Evolutionary conservation across 306 rosid genomes (phyloP).

Genomic region (Vigna unguiculata): DNA sequence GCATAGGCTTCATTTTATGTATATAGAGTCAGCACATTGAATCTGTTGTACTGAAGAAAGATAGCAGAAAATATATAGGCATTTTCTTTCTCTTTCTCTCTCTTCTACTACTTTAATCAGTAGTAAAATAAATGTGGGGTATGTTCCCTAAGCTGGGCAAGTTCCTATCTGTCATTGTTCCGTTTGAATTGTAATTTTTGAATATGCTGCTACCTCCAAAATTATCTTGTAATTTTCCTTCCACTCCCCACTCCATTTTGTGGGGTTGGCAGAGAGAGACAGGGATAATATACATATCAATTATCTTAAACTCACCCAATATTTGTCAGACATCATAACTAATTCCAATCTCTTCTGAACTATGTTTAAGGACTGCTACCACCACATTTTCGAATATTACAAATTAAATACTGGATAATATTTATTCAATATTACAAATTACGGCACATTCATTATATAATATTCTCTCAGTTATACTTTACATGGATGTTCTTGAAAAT

Average conservation of each 20-base stretch:
- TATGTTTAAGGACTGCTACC: background rate
- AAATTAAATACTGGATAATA: no score
- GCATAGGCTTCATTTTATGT: slow-evolving; percentile 57
- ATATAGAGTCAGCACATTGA: slow-evolving; percentile 62
- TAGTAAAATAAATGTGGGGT: slow-evolving; percentile 52
- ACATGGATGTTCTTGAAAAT: no score
- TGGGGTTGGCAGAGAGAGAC: slow-evolving; percentile 24
- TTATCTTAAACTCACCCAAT: slow-evolving; percentile 17
- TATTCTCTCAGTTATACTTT: no score
- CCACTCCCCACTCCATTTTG: slow-evolving; percentile 9
- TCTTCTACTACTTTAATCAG: slow-evolving; percentile 38
- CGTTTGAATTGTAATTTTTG: slow-evolving; percentile 37
- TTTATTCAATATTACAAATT: no score
- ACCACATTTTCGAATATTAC: no score
- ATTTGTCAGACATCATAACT: background rate
- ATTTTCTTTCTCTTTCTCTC: slow-evolving; percentile 30
- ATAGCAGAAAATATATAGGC: slow-evolving; percentile 55
- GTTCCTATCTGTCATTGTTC: slow-evolving; percentile 35
- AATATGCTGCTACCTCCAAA: slow-evolving; percentile 25
- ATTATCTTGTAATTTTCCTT: slow-evolving; percentile 26
- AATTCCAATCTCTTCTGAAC: background rate
- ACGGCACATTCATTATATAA: no score
- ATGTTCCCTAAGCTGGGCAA: slow-evolving; percentile 34
- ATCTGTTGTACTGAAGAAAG: slow-evolving; percentile 50
- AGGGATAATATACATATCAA: background rate